Base-by-base conservation (phyloP, 2,329 filamentous ascomycete species). In the Zymoseptoria pseudotritici region DNA sequence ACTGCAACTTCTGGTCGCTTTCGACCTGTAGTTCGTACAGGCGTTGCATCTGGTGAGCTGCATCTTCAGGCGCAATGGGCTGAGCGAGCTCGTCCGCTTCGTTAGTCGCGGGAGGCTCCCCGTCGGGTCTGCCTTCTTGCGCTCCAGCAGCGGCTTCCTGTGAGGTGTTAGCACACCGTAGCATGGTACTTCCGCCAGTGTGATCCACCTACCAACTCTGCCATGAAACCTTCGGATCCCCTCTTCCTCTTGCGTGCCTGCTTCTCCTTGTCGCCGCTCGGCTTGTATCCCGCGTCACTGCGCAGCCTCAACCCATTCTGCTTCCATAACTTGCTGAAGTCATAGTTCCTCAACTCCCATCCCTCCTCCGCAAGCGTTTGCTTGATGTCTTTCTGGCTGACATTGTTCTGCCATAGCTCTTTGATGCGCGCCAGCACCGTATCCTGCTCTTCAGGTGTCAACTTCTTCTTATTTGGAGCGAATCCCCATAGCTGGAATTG, bases 341-440 rank as follows among this genome's bases (percentile, higher is more conserved):
- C 65, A 49, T 68, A 63, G 65, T 88, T 81, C 65, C 86, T 89
- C 69, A 93, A 86, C 22, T 86, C 78, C 68, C 86, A 91, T 13
- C 90, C 90, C 70, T 92, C 88, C 20, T 84, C 81, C 65, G 84
- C 85, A 60, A 94, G 78, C 26, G 84, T 82, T 24, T 81, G 78
- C 58, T 91, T 78, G 84, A 94, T 94, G 65, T 91, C 86, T 61
- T 82, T 82, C 72, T 91, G 88, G 19, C 78, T 81, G 13, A 84
- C 80, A 69, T 93, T 94, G 66, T 78, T 79, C 71, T 90, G 86
- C 90, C 90, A 94, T 67, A 94, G 79, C 74, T 92, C 83, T 70
- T 85, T 86, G 62, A 93, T 82, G 29, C 90, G 84, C 19, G 81
- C 82, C 50, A 89, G 83, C 7, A 93, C 81, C 22, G 78, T 78